phyloP scores from a whole-genome alignment of 1,139 yeast species.

The Debaryomyces sp. region DNA sequence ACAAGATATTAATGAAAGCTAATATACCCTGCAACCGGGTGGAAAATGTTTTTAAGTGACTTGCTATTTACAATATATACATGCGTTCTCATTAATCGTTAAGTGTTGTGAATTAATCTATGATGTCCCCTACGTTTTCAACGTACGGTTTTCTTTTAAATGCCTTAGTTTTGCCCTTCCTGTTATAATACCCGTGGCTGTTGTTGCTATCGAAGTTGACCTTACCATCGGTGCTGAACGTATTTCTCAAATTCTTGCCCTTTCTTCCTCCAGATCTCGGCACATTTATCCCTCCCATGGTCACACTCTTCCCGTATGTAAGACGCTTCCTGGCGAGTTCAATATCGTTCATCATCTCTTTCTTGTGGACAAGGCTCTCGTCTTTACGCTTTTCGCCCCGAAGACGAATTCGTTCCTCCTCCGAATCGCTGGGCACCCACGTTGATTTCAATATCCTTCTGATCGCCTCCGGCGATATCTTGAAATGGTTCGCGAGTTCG shows the following conservation, averaged over 20 bases:
- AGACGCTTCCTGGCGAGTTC: constrained; percentile 11
- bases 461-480: constrained; percentile 80
- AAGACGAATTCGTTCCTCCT: constrained; percentile 45
- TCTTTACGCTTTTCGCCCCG: constrained; percentile 48
- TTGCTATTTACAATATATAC: constrained; percentile 6
- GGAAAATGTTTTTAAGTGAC: not conserved
- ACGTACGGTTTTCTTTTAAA: constrained; percentile 14
- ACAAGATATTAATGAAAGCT: not conserved
- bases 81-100: constrained; percentile 2
- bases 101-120: constrained; percentile 13
- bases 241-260: not conserved
- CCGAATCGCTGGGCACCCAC: constrained; percentile 68
- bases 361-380: constrained; percentile 13
- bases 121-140: constrained; percentile 18
- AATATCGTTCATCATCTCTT: constrained; percentile 9
- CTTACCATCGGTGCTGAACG: constrained; percentile 14
- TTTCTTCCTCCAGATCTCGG: not conserved
- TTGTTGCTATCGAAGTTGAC: constrained; percentile 16
- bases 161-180: constrained; percentile 7
- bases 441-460: constrained; percentile 75
- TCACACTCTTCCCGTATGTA: constrained; percentile 11
- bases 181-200: constrained; percentile 15
- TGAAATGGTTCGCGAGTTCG: constrained; percentile 65
- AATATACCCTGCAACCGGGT: not conserved
- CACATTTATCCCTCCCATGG: not conserved